A percentile compares a stretch with the other conserved stretches of the same genome.
Evolutionary conservation across 225 moss, liverwort and hornwort genomes (phyloP).

Genomic region (Lunularia cruciata): DNA sequence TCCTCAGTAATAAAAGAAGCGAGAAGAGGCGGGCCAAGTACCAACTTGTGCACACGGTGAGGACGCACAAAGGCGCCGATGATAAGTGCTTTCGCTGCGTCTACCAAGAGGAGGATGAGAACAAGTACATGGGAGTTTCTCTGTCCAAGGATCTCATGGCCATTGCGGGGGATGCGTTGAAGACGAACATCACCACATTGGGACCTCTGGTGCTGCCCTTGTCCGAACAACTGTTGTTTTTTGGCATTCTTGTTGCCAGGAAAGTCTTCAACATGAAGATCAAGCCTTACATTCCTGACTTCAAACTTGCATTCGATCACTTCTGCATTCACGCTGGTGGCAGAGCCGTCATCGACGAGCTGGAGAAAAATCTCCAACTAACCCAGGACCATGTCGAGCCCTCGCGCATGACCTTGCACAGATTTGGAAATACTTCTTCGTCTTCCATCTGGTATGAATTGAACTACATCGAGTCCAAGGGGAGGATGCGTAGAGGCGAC

Average conservation of each 20-base stretch:
- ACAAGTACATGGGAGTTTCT: constrained; percentile 15
- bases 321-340: constrained; percentile 32
- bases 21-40: constrained; percentile 27
- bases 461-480: constrained; percentile 27
- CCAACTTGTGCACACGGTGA: constrained; percentile 28
- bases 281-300: constrained; percentile 30
- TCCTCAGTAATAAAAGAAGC: constrained; percentile 21
- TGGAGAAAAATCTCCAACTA: constrained; percentile 30
- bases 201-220: constrained; percentile 29
- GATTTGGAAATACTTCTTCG: constrained; percentile 30
- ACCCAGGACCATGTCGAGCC: constrained; percentile 22
- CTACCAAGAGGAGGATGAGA: constrained; percentile 28
- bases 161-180: constrained; percentile 28
- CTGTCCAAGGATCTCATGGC: constrained; percentile 32
- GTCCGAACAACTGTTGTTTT: constrained; percentile 31
- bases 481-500: constrained; percentile 26
- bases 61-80: constrained; percentile 31
- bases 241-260: constrained; percentile 26
- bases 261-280: constrained; percentile 30
- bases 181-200: constrained; percentile 27
- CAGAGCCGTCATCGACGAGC: constrained; percentile 29
- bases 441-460: constrained; percentile 33
- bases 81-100: constrained; percentile 29
- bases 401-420: constrained; percentile 31
- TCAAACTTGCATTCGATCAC: constrained; percentile 30